Conservation (phyloP, 2,329 filamentous ascomycete genomes). For the Capronia epimyces region DNA sequence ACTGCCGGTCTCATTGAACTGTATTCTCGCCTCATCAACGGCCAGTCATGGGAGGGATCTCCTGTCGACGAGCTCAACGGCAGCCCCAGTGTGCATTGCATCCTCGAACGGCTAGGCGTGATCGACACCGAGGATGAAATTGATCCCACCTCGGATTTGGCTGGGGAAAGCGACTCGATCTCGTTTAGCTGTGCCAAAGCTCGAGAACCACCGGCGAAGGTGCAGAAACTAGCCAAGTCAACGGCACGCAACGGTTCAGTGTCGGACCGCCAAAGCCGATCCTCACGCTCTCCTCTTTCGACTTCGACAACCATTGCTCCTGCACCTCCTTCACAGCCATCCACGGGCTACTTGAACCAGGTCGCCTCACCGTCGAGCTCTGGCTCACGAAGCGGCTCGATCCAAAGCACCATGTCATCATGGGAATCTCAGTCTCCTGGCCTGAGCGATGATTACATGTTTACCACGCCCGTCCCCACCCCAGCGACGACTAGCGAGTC, state of each 20-base stretch:
- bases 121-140: conserved; percentile 26
- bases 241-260: background rate
- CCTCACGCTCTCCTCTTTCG: background rate
- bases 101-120: conserved; percentile 21
- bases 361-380: background rate
- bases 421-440: conserved; percentile 6
- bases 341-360: background rate
- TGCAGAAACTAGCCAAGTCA: background rate
- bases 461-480: conserved; percentile 9
- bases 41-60: conserved; percentile 12
- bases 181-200: background rate
- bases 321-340: background rate
- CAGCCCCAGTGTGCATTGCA: conserved; percentile 17
- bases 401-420: background rate
- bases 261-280: background rate
- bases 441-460: conserved; percentile 7
- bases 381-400: background rate
- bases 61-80: conserved; percentile 17
- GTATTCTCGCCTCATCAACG: conserved; percentile 9
- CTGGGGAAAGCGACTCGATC: background rate
- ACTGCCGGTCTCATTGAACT: conserved; percentile 15
- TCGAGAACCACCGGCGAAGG: background rate
- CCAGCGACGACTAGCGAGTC: background rate
- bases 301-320: conserved; percentile 2
- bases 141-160: background rate